phyloP scores from a whole-genome alignment of 208 protist species.

The Acanthamoeba pearcei region DNA sequence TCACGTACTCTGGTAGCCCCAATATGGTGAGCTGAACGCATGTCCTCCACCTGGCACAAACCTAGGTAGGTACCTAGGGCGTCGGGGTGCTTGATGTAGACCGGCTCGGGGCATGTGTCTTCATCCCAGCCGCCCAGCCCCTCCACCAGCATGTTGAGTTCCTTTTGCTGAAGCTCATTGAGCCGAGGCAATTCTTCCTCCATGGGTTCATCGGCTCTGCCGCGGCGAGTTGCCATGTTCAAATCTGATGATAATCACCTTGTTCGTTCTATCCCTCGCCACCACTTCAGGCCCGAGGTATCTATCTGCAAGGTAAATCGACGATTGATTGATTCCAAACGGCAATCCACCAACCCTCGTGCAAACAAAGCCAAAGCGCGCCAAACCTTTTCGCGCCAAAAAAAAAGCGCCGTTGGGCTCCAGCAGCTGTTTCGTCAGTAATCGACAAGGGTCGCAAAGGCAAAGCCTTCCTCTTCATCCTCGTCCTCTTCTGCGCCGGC shows the following conservation, averaged over 20 bases:
- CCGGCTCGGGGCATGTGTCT: not conserved
- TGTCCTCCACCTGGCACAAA: not conserved
- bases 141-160: conserved; percentile 10
- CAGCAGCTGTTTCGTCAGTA: not conserved
- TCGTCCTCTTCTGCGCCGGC: not conserved
- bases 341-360: not conserved
- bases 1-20: not conserved
- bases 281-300: not conserved
- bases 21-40: too few species aligned
- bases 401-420: not conserved
- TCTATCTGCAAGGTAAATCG: not conserved
- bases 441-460: conserved; percentile 46
- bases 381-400: not conserved
- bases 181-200: not conserved
- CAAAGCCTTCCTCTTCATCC: conserved; percentile 37
- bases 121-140: conserved; percentile 22
- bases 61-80: not conserved
- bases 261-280: not conserved
- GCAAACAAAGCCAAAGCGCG: not conserved
- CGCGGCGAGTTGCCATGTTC: not conserved
- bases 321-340: not conserved
- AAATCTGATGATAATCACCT: not conserved
- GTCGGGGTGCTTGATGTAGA: conserved; percentile 2
- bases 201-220: not conserved
- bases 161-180: not conserved